Evolutionary conservation across 73 alveolate species (phyloP).

Genomic region (Blepharisma stoltei): DNA sequence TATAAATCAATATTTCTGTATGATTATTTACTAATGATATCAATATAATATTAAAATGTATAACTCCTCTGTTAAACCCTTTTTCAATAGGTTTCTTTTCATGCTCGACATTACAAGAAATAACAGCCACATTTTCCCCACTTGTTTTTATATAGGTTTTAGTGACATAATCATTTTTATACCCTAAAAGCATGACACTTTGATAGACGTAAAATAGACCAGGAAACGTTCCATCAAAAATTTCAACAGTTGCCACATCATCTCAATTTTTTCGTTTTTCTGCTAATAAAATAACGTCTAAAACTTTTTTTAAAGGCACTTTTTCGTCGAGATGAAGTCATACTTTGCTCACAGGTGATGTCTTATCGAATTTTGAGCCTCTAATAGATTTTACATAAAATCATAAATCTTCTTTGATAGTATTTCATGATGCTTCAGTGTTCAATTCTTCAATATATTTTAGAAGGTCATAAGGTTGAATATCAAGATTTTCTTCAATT

Average conservation of each 20-base stretch:
- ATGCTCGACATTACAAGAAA: conserved; percentile 2
- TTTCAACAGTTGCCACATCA: neutral
- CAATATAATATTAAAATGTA: neutral
- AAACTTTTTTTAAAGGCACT: neutral
- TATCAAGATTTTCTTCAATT: neutral
- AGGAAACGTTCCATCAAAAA: neutral
- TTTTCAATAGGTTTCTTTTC: neutral
- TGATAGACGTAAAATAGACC: neutral
- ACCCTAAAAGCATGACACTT: neutral
- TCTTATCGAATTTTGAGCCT: neutral
- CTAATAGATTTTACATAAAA: no score
- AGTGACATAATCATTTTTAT: conserved; percentile 1
- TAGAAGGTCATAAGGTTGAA: neutral
- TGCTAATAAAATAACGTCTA: neutral
- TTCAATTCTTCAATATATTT: neutral
- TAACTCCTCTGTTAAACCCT: neutral
- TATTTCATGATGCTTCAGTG: neutral
- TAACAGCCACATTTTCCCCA: neutral
- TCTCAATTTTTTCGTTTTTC: conserved; percentile 3
- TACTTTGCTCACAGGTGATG: neutral
- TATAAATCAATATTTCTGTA: neutral
- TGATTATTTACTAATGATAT: neutral
- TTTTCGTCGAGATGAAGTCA: neutral
- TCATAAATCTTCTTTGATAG: no score
- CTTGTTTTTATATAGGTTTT: neutral